Conservation (phyloP, 768 basidiomycete species). For the Rhodotorula paludigena region DNA sequence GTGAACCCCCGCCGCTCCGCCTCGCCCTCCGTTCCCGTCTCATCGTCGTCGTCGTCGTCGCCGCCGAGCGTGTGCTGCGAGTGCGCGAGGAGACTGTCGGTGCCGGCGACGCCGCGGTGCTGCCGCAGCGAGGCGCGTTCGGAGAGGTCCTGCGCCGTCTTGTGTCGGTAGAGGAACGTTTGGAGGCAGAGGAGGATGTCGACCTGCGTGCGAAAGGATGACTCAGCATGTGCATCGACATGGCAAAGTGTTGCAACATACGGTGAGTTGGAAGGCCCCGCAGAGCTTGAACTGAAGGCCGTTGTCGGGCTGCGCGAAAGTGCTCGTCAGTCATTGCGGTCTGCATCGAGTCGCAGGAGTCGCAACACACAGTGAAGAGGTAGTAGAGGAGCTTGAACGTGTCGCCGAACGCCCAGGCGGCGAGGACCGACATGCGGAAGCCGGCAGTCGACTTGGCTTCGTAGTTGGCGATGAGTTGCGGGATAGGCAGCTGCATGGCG, state of each 20-base stretch:
- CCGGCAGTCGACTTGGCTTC: slow-evolving; percentile 36
- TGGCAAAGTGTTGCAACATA: not conserved
- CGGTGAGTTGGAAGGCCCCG: slow-evolving; percentile 39
- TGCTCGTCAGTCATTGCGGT: not conserved
- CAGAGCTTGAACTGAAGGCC: slow-evolving; percentile 37
- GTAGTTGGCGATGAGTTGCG: slow-evolving; percentile 38
- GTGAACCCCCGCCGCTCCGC: too few species aligned
- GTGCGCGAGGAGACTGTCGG: slow-evolving; percentile 2
- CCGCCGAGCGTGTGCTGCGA: not conserved
- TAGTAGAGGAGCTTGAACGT: slow-evolving; percentile 18
- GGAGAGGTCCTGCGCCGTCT: slow-evolving; percentile 21
- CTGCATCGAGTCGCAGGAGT: too few species aligned
- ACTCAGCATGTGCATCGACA: slow-evolving; percentile 3
- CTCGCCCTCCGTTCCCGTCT: not conserved
- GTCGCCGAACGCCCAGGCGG: slow-evolving; percentile 38
- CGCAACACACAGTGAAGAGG: not conserved
- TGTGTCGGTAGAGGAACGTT: slow-evolving; percentile 33
- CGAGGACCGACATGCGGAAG: slow-evolving; percentile 33
- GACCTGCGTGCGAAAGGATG: slow-evolving; percentile 10
- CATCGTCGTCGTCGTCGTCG: slow-evolving; percentile 2
- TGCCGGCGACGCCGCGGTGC: slow-evolving; percentile 17
- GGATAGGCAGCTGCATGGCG: slow-evolving; percentile 32
- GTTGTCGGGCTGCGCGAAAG: slow-evolving; percentile 3
- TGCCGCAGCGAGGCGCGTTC: not conserved
- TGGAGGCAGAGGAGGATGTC: slow-evolving; percentile 33